Base-by-base conservation (phyloP, 768 basidiomycete species). In the Hypholoma fasciculare region DNA sequence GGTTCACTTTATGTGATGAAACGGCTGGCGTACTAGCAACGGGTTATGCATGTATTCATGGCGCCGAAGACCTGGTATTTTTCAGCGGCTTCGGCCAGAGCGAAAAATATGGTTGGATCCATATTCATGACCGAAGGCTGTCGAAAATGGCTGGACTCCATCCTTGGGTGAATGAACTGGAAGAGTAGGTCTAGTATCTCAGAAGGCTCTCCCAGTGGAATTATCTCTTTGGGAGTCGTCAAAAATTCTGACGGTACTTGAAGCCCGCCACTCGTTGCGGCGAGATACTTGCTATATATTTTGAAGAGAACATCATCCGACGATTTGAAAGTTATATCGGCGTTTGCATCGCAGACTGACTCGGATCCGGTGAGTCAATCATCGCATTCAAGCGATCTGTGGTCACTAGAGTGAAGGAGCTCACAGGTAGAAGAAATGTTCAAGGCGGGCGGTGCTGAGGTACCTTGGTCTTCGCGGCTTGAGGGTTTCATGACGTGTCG, bases 41-140 rank as follows among this genome's bases (percentile, higher is more conserved):
- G 38, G 5, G 64, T 57, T 4, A 58, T 53, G 44, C 61, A 69
- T 5, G 60, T 50, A n/a, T 61, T 64, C 64, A 67, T 70, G 13
- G 66, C 63, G 13, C 62, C 54, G 49, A 59, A 70, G 1, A 69
- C 65, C 13, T 57, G 52, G 48, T 70, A 70, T 30, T 66, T 69
- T 43, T 70, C 64, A 8, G 65, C 69, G 1, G 69, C 69, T 53
- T 70, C 69, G 1, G 65, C 62, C 7, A 70, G 49, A 11, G 40
- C 0, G 23, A 55, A 54, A 11, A 69, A 42, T 0, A 55, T n/a
- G 3, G 54, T 43, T 12, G 61, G 59, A 2, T 44, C 17, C 27
- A 61, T 42, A 12, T 26, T 39, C 12, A 54, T 20, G 4, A 58
- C 16, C n/a, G 38, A 34, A 17, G 56, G 56, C 26, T 61, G 60